A percentile compares a stretch with the other conserved stretches of the same genome.
Evolutionary conservation across 192 early-diverging fungal genomes (phyloP).

Genomic region (Backusella westeae): DNA sequence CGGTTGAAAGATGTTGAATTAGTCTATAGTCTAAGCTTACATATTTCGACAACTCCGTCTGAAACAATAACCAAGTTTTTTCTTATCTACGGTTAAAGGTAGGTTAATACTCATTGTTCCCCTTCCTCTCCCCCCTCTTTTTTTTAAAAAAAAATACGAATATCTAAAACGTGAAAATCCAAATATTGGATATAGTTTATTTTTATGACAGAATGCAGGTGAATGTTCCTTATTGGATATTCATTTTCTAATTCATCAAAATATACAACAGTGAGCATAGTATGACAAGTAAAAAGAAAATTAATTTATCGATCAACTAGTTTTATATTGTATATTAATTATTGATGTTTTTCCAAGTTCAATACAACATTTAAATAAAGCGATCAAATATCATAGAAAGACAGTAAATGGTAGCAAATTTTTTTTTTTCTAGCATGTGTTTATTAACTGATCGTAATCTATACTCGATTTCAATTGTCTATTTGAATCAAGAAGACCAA

Average conservation of each 20-base stretch:
- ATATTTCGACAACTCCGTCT: neutral
- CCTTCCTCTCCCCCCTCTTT: neutral
- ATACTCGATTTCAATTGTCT: neutral
- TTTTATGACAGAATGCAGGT: neutral
- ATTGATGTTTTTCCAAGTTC: neutral
- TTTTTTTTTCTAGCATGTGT: neutral
- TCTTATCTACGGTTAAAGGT: neutral
- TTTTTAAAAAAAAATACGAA: neutral
- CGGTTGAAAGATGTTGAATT: neutral
- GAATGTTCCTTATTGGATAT: neutral
- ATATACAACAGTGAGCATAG: neutral
- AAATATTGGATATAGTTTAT: neutral
- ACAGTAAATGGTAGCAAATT: neutral
- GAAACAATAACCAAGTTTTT: neutral
- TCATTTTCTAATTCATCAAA: neutral
- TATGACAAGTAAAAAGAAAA: neutral
- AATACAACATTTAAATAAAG: neutral
- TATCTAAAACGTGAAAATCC: neutral
- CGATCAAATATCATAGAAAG: neutral
- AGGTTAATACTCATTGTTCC: neutral
- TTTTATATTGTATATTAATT: neutral
- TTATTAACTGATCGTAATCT: neutral
- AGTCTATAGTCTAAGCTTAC: neutral
- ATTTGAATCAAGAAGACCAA: slow-evolving; percentile 25
- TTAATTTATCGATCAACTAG: neutral